These are phyloP conservation scores for Grammothele lineata DNA, from an alignment of 768 basidiomycete genomes.

Conservation along the genomic window DNA sequence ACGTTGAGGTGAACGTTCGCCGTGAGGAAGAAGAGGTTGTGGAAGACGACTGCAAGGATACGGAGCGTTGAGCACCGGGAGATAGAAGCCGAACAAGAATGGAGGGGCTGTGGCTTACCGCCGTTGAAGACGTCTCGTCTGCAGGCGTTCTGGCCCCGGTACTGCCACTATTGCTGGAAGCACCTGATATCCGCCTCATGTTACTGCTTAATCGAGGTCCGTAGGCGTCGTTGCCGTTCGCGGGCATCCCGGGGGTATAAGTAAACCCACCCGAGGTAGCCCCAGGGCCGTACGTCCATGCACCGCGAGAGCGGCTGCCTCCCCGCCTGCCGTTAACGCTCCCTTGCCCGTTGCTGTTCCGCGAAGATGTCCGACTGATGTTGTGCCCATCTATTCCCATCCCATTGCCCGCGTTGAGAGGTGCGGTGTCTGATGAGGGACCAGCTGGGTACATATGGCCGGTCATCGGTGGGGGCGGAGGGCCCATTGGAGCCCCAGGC, in stretches of 20 bases:
- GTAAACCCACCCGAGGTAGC: conserved; percentile 43
- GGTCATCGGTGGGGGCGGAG: conserved; percentile 11
- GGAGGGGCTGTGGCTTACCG: conserved; percentile 48
- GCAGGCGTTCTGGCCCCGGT: conserved; percentile 56
- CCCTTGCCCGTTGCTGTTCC: conserved; percentile 30
- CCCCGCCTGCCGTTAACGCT: conserved; percentile 24
- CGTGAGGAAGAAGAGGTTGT: conserved; percentile 78
- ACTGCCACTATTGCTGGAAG: conserved; percentile 42
- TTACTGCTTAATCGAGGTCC: conserved; percentile 60
- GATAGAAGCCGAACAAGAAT: background rate
- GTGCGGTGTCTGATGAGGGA: conserved; percentile 7
- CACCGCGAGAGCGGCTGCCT: conserved; percentile 23
- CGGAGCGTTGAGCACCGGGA: background rate
- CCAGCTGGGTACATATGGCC: conserved; percentile 11
- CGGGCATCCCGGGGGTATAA: conserved; percentile 22
- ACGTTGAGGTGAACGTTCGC: conserved; percentile 72
- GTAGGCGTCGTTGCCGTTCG: conserved; percentile 41
- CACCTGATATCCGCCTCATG: conserved; percentile 46
- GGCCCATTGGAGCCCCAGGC: conserved; percentile 11
- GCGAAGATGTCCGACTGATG: conserved; percentile 30
- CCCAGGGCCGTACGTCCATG: conserved; percentile 72
- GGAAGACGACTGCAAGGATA: conserved; percentile 55
- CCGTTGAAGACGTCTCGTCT: conserved; percentile 73
- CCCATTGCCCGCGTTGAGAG: conserved; percentile 23
- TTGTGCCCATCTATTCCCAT: conserved; percentile 24